phyloP scores from a whole-genome alignment of 1,139 yeast species.

The Debaryomycetaceae sp. region DNA sequence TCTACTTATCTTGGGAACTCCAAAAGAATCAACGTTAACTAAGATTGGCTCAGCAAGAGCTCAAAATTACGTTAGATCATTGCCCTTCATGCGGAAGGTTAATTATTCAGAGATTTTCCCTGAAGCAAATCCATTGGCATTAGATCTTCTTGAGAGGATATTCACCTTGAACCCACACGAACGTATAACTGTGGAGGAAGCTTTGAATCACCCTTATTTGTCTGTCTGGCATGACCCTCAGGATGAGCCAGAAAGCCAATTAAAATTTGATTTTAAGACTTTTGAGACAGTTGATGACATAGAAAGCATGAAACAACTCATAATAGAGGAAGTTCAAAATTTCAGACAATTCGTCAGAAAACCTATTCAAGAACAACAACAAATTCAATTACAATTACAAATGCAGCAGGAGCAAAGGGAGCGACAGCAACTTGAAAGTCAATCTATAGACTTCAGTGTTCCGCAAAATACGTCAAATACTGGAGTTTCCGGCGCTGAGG shows the following conservation, averaged over 20 bases:
- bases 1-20: constrained; percentile 82
- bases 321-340: constrained; percentile 73
- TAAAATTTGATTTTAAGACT: constrained; percentile 76
- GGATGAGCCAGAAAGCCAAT: constrained; percentile 86
- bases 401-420: constrained; percentile 25
- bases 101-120: constrained; percentile 78
- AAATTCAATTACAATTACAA: constrained; percentile 39
- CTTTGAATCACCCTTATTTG: constrained; percentile 84
- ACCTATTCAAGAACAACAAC: constrained; percentile 68
- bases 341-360: constrained; percentile 81
- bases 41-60: constrained; percentile 89
- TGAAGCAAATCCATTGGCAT: constrained; percentile 79
- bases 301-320: constrained; percentile 71
- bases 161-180: constrained; percentile 82
- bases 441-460: constrained; percentile 2
- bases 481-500: constrained; percentile 1
- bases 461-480: not conserved
- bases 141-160: constrained; percentile 80
- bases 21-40: constrained; percentile 75
- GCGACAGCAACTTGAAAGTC: constrained; percentile 20
- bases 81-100: constrained; percentile 79
- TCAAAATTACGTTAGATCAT: constrained; percentile 83
- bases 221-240: constrained; percentile 95
- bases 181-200: constrained; percentile 86
- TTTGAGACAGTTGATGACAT: constrained; percentile 87